Conservation (phyloP, 495 filamentous ascomycete species). For the Tuber melanosporum region DNA sequence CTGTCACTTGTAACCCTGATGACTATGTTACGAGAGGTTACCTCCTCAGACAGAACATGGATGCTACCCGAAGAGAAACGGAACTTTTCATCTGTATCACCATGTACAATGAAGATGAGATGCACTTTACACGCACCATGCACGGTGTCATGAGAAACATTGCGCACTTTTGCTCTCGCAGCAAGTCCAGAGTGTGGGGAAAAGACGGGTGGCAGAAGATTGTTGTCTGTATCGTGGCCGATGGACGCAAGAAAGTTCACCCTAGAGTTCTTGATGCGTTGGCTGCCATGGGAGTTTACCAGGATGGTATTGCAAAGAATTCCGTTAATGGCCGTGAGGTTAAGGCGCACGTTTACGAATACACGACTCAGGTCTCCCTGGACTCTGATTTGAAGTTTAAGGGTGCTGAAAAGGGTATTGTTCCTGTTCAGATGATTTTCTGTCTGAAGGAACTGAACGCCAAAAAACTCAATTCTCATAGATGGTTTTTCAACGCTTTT, state of each 20-base stretch:
- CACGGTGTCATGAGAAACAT: constrained; percentile 99
- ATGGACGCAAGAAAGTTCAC: constrained; percentile 90
- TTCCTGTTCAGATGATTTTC: constrained; percentile 98
- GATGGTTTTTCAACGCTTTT: constrained; percentile 99
- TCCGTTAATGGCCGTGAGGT: constrained; percentile 66
- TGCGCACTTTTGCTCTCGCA: constrained; percentile 85
- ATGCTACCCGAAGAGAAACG: constrained; percentile 79
- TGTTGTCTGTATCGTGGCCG: constrained; percentile 90
- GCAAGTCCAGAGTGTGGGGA: constrained; percentile 91
- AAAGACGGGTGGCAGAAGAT: constrained; percentile 99
- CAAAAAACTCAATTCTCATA: constrained; percentile 96
- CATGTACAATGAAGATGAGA: constrained; percentile 99
- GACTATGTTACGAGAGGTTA: constrained; percentile 85
- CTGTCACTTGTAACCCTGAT: constrained; percentile 97
- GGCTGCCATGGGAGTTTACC: constrained; percentile 96
- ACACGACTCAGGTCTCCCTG: constrained; percentile 94
- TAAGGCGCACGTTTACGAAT: constrained; percentile 93
- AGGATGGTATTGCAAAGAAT: constrained; percentile 98
- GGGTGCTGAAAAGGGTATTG: constrained; percentile 96
- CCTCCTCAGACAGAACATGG: constrained; percentile 92
- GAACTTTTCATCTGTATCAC: constrained; percentile 97
- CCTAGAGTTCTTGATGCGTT: constrained; percentile 90
- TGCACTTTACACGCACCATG: constrained; percentile 95
- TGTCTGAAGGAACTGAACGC: constrained; percentile 97
- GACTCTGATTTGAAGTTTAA: constrained; percentile 96